Evolutionary conservation across 768 basidiomycete genomes (phyloP), one percentile per base, ranked within the genome.

Genomic region (Boletus fagicola): DNA sequence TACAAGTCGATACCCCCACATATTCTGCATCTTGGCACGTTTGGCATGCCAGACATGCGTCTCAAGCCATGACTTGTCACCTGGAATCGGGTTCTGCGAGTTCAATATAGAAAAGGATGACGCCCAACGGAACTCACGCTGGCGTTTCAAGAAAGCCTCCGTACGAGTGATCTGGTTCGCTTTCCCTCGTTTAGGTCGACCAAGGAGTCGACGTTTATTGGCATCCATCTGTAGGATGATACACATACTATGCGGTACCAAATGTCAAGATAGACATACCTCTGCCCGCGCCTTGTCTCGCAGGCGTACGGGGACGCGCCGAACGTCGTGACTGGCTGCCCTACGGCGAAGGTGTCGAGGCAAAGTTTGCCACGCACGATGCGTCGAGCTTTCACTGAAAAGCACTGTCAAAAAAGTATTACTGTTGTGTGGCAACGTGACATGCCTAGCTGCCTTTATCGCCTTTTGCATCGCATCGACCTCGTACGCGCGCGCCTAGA

Each of bases 31-130:
- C 59, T 88, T 85, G 86, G 96, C 96, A 7, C 97, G 84, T 73
- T 98, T 98, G 1, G 94, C 91, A 65, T 98, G 96, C 93, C 94
- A 98, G 20, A 98, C 74, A 70, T 99, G 97, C 6, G 94, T 96
- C 68, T 96, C 93, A 0, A 99, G 83, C 96, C 96, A 98, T 13
- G 80, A 76, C 71, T 98, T 98, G 61, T 90, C 81, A 31, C 78
- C 95, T 97, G 61, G 2, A 42, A 49, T 42, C 28, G 38, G 5
- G 49, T 33, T 49, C 51, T 43, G 18, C 46, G 18, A 49, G 20
- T 31, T 28, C 11, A 16, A 44, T 8, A 33, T 16, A 7, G 10
- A 48, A 44, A 5, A 38, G 13, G 35, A 33, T 9, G 3, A 10
- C 4, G 12, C 52, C 73, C 1, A 30, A 45, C 3, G 10, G 35